A percentile compares a stretch with the other conserved stretches of the same genome.
phyloP scores from a whole-genome alignment of 257 asterid species.

The Vinca minor region DNA sequence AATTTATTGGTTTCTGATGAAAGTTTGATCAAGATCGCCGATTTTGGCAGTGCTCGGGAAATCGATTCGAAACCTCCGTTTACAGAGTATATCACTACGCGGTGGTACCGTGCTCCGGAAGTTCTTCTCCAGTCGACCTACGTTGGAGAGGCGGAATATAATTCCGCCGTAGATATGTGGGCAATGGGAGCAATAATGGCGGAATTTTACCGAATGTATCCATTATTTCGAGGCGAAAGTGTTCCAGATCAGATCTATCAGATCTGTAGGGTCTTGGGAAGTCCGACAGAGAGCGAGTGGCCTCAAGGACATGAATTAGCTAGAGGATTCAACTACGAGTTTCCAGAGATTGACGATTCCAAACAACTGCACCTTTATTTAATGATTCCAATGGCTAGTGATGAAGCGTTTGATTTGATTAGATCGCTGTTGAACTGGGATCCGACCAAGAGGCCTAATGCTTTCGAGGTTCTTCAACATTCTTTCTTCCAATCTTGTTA shows the following conservation, averaged over 20 bases:
- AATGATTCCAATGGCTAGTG: background rate
- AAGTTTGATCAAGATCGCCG: background rate
- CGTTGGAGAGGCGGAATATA: slow-evolving; percentile 14
- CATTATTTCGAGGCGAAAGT: background rate
- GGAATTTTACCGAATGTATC: slow-evolving; percentile 27
- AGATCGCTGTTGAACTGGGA: background rate
- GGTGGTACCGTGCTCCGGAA: slow-evolving; percentile 69
- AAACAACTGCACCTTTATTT: background rate
- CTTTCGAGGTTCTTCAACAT: background rate
- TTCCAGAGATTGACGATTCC: background rate
- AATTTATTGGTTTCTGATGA: background rate
- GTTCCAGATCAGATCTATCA: background rate
- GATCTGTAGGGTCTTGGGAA: background rate
- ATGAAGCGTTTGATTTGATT: background rate
- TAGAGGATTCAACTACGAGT: background rate
- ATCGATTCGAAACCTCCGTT: background rate
- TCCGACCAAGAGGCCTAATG: background rate
- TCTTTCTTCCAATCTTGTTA: background rate
- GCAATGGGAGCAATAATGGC: slow-evolving; percentile 86
- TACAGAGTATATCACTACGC: background rate
- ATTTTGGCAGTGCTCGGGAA: background rate
- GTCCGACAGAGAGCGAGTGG: background rate
- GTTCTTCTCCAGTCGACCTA: slow-evolving; percentile 51
- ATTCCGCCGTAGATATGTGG: slow-evolving; percentile 78
- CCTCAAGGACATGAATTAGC: background rate